Base-by-base conservation (phyloP, 257 asterid genomes). In the Rehmannia glutinosa region DNA sequence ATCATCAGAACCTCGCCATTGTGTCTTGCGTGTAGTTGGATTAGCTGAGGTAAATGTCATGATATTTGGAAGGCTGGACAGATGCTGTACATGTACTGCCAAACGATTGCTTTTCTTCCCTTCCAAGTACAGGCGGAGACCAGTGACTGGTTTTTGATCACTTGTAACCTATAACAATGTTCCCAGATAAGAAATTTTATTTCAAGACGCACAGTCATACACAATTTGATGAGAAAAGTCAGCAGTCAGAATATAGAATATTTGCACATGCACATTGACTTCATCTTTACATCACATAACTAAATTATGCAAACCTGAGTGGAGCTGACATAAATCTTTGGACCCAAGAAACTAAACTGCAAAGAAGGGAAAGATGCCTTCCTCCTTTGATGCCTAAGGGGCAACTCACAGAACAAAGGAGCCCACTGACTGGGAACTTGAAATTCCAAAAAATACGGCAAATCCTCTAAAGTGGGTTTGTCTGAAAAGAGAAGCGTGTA, bases 361-460 rank as follows among this genome's bases (percentile, higher is more conserved):
- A 94, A 75, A 3, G 80, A 71, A 58, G 99, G 96, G 64, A 76
- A 80, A 50, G 96, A 78, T 32, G 91, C 65, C 66, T 81, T 84
- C 87, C 77, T 85, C 71, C 90, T 88, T 76, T 88, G 99, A 79
- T 91, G 99, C 69, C 97, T 68, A 57, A 94, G 90, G 59, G 97
- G 97, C 78, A 91, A 79, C 79, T 94, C 99, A 56, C 96, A 84
- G 69, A 91, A 91, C 80, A 88, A 80, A 47, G 97, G 99, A 33
- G 97, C 91, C 97, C 99, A 94, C 75, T 91, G 99, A 27, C 81
- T 71, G 6, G 96, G 99, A 76, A 94, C 97, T 87, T 94, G 99
- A 79, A 94, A 94, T 85, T 94, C 99, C 68, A 94, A 77, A 64
- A 94, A 94, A 60, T 83, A 87, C 54, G 86, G 95, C 75, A 94